Conservation (phyloP, 768 basidiomycete genomes). For the Rhizopogon vulgaris region DNA sequence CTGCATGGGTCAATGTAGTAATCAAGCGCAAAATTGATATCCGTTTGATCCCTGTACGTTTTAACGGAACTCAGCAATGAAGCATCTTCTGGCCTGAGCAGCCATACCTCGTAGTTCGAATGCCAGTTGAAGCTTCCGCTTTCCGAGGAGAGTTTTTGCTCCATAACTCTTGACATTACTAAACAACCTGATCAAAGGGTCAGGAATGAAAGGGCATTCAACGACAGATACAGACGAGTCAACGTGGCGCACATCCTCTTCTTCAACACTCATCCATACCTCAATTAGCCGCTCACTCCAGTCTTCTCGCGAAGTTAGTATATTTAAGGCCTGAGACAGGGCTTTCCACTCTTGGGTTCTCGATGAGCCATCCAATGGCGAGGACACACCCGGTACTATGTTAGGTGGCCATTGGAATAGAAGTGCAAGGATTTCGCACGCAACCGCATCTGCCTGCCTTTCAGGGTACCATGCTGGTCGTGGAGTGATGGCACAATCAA, state of each 20-base stretch:
- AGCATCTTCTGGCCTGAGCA: background rate
- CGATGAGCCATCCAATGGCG: slow-evolving; percentile 3
- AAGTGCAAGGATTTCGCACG: slow-evolving; percentile 19
- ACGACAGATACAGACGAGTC: slow-evolving; percentile 10
- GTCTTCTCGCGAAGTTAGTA: slow-evolving; percentile 16
- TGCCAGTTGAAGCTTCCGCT: slow-evolving; percentile 8
- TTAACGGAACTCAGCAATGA: background rate
- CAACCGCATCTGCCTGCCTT: slow-evolving; percentile 13
- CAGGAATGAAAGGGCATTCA: background rate
- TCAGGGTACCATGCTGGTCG: slow-evolving; percentile 26
- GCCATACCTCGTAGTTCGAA: slow-evolving; percentile 16
- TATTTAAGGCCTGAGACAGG: slow-evolving; percentile 9
- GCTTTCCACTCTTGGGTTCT: slow-evolving; percentile 14
- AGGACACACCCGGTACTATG: slow-evolving; percentile 13
- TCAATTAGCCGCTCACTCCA: slow-evolving; percentile 15
- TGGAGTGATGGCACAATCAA: slow-evolving; percentile 14
- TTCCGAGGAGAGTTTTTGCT: slow-evolving; percentile 8
- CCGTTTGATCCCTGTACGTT: slow-evolving; percentile 11
- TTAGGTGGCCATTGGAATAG: slow-evolving; percentile 15
- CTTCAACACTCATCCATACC: slow-evolving; percentile 19
- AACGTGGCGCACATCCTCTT: slow-evolving; percentile 15
- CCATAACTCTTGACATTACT: slow-evolving; percentile 11
- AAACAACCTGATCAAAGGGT: slow-evolving; percentile 9
- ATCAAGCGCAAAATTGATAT: slow-evolving; percentile 21
- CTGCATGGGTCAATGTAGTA: slow-evolving; percentile 11